These are phyloP conservation scores for Paragyromitra xinjiangensis DNA, from an alignment of 495 filamentous ascomycete species.

Conservation along the genomic window DNA sequence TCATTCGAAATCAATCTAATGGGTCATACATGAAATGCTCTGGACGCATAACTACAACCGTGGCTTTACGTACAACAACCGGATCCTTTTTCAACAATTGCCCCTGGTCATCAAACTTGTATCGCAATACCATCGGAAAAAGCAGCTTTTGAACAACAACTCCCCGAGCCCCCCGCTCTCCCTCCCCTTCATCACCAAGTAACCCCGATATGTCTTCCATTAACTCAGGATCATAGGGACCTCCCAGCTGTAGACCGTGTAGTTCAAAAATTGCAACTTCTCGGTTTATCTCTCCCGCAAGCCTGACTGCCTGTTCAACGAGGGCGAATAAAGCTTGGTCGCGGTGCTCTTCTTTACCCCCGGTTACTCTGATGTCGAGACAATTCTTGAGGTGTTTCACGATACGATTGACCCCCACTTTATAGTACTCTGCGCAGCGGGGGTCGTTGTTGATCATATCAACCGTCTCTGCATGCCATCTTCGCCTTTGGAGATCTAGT, in stretches of 20 bases:
- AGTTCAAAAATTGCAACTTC: constrained; percentile 1
- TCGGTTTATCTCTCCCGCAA: constrained; percentile 14
- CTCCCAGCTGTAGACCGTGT: not conserved
- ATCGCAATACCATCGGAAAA: constrained; percentile 22
- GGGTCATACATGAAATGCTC: no score
- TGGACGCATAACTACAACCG: not conserved
- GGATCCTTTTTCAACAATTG: not conserved
- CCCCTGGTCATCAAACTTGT: constrained; percentile 6
- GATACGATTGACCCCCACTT: not conserved
- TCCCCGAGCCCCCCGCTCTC: not conserved
- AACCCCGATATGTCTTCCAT: constrained; percentile 26
- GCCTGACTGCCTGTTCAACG: constrained; percentile 10
- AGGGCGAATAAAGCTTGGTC: not conserved
- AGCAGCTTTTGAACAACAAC: constrained; percentile 26
- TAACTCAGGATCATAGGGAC: not conserved
- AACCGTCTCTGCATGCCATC: constrained; percentile 16
- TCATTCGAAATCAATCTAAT: not conserved
- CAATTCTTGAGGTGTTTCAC: not conserved
- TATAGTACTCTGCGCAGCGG: not conserved
- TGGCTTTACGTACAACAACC: constrained; percentile 25
- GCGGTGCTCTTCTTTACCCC: not conserved
- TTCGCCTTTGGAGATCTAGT: constrained; percentile 21
- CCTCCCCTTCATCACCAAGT: not conserved
- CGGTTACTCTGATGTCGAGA: constrained; percentile 8
- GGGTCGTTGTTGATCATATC: not conserved